Base-by-base conservation (phyloP, 345 rosid genomes). In the Excoecaria agallocha region DNA sequence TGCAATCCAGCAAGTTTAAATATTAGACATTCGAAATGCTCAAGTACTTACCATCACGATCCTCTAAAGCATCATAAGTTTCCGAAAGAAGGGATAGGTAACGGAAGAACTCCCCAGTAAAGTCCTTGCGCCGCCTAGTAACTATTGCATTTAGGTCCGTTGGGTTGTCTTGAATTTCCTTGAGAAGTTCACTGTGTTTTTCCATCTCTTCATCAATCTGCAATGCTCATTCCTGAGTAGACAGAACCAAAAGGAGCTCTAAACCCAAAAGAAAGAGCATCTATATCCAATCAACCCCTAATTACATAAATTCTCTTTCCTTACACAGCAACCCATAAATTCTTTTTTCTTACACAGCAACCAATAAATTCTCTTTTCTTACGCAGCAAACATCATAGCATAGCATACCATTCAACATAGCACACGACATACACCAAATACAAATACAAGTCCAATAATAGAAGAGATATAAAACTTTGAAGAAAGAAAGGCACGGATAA, bases 181-280 rank as follows among this genome's bases (percentile, higher is more conserved):
- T 92, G 20, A 91, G 89, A 74, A 94, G 92, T 57, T 86, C 85
- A 82, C 71, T 51, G 76, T 94, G 96, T 76, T 77, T 82, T 78
- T 89, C 97, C 98, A 94, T 94, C 66, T 92, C 96, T 68, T 92
- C 90, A 82, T 94, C 97, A 79, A 94, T 89, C 98, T 94, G 89
- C 88, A 86, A 87, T 62, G 80, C 83, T 84, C 73, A 82, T 68
- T 78, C 84, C 82, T 76, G 81, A 85, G 85, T 66, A 72, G 80
- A 82, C 43, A 67, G 67, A 78, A 76, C 52, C 73, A 22, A 46
- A 58, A 69, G 77, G 64, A 66, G 24, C 54, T 80, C 82, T 73
- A 81, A 79, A 81, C 80, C 77, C 59, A 37, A 74, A 62, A 73
- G 49, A 30, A 81, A 73, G 49, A 58, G 72, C 58, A 61, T 69